These are phyloP conservation scores for Vanderwaltozyma yarrowii DNA, from an alignment of 805 yeast genomes.

Conservation along the genomic window DNA sequence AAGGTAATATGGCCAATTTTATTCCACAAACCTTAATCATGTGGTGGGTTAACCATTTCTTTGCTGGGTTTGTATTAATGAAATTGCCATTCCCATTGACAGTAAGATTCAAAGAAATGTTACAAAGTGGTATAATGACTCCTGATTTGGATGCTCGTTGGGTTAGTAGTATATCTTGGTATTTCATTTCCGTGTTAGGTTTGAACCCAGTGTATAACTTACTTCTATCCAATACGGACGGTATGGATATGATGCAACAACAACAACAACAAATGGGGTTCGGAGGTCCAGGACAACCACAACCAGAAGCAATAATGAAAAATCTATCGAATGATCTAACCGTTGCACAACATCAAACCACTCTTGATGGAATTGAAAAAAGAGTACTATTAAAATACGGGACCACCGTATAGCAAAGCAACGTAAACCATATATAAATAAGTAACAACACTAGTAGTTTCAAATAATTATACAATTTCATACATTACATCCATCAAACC, in stretches of 20 bases:
- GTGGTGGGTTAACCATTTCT: constrained; percentile 94
- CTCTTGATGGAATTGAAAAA: constrained; percentile 51
- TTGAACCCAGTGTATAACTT: constrained; percentile 69
- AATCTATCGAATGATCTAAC: constrained; percentile 68
- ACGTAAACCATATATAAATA: too few species aligned
- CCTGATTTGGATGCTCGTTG: constrained; percentile 81
- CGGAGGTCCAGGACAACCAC: constrained; percentile 48
- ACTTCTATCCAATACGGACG: constrained; percentile 32
- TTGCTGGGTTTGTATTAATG: constrained; percentile 83
- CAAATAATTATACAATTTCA: too few species aligned
- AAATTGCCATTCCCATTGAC: constrained; percentile 89
- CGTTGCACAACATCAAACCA: constrained; percentile 45
- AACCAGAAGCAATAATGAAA: constrained; percentile 51
- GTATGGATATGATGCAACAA: constrained; percentile 7
- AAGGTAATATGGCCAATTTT: constrained; percentile 71
- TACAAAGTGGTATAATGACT: constrained; percentile 80
- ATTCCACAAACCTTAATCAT: constrained; percentile 88
- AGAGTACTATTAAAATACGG: constrained; percentile 32
- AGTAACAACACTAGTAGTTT: too few species aligned
- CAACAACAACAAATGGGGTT: constrained; percentile 17
- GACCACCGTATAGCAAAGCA: too few species aligned
- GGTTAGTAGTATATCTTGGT: constrained; percentile 94
- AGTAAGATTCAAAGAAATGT: constrained; percentile 78
- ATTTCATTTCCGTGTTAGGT: constrained; percentile 80
- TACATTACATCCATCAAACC: too few species aligned